Evolutionary conservation across 1,139 yeast species (phyloP).

Genomic region (Kazachstania sp.): DNA sequence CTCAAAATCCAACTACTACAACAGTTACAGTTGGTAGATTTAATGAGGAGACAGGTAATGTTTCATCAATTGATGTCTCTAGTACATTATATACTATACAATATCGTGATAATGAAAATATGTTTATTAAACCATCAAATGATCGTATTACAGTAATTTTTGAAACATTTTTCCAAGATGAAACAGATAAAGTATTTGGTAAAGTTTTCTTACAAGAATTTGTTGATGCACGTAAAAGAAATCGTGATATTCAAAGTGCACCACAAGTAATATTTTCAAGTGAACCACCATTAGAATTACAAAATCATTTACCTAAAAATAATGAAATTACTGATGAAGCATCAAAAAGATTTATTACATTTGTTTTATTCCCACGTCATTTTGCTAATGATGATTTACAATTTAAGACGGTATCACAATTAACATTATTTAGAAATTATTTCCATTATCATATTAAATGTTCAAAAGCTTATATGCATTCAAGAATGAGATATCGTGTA

Average conservation of each 20-base stretch:
- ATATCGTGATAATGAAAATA: conserved; percentile 90
- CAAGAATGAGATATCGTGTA: conserved; percentile 95
- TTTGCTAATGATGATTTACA: conserved; percentile 40
- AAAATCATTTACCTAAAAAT: conserved; percentile 18
- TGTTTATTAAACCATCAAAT: conserved; percentile 82
- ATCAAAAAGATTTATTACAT: conserved; percentile 65
- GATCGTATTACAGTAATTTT: conserved; percentile 96
- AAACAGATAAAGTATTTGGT: conserved; percentile 91
- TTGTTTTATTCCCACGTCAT: conserved; percentile 59
- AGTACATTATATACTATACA: conserved; percentile 59
- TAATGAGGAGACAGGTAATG: conserved; percentile 19
- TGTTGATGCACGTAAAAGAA: conserved; percentile 91
- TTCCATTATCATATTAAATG: conserved; percentile 98
- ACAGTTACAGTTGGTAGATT: conserved; percentile 2
- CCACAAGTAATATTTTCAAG: conserved; percentile 96
- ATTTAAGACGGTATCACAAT: conserved; percentile 65
- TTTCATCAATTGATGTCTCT: conserved; percentile 30
- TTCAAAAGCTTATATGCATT: conserved; percentile 96
- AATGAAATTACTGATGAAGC: conserved; percentile 8
- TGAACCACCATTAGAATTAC: conserved; percentile 90
- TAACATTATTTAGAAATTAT: conserved; percentile 86
- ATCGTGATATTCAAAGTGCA: conserved; percentile 92
- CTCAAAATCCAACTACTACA: conserved; percentile 40
- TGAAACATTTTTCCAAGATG: conserved; percentile 91
- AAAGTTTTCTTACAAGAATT: conserved; percentile 94